Evolutionary conservation across 108 stramenopile species (phyloP).

Genomic region (Cyclotella atomus): DNA sequence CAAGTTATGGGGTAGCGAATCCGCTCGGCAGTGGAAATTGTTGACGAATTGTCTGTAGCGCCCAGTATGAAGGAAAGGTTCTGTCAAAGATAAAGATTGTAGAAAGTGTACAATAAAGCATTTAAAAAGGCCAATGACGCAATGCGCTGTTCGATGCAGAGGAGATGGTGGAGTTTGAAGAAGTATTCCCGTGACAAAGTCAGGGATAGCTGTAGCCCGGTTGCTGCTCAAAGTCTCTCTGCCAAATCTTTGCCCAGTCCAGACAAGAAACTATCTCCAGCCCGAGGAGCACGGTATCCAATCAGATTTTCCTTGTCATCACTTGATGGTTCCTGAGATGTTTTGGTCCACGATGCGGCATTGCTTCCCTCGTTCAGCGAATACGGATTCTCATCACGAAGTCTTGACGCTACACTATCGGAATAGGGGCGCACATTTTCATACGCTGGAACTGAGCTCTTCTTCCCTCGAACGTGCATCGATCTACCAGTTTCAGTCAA

Average conservation of each 20-base stretch:
- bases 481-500: conserved; percentile 47
- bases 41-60: too few relatives aligned
- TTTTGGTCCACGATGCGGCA: background rate
- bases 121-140: too few relatives aligned
- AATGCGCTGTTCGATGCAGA: too few relatives aligned
- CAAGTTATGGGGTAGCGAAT: too few relatives aligned
- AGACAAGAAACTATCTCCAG: conserved; percentile 9
- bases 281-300: conserved; percentile 19
- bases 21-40: too few relatives aligned
- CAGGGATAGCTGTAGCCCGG: too few relatives aligned
- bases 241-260: conserved; percentile 23
- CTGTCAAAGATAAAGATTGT: too few relatives aligned
- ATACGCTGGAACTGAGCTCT: conserved; percentile 14
- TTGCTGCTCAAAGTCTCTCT: too few relatives aligned
- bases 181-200: too few relatives aligned
- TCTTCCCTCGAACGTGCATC: conserved; percentile 46
- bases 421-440: conserved; percentile 22
- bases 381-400: conserved; percentile 39
- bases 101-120: too few relatives aligned
- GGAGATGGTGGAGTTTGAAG: too few relatives aligned
- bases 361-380: conserved; percentile 14
- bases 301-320: conserved; percentile 8
- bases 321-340: background rate
- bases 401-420: conserved; percentile 22
- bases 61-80: too few relatives aligned